Conservation (phyloP, 2,329 filamentous ascomycete species). For the Aureobasidium sp. region DNA sequence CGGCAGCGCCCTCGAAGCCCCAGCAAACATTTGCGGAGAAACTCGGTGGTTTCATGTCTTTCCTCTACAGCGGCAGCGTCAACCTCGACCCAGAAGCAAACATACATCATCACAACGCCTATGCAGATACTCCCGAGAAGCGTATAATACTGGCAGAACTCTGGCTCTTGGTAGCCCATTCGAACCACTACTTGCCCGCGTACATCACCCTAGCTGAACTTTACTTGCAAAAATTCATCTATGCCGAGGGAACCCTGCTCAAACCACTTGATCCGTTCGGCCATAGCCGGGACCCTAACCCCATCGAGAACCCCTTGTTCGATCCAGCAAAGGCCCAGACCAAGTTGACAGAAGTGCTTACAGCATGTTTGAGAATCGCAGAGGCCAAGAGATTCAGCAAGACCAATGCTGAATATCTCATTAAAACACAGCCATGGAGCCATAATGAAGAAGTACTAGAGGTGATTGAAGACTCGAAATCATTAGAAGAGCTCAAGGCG, state of each 20-base stretch:
- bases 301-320: slow-evolving; percentile 23
- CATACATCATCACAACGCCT: slow-evolving; percentile 26
- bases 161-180: slow-evolving; percentile 24
- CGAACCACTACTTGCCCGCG: slow-evolving; percentile 24
- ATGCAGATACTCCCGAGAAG: slow-evolving; percentile 22
- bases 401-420: background rate
- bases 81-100: slow-evolving; percentile 17
- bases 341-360: background rate
- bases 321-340: slow-evolving; percentile 20
- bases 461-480: background rate
- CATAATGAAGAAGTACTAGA: background rate
- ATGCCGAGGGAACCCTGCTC: background rate
- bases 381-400: slow-evolving; percentile 10
- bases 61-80: background rate
- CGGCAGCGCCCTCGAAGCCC: background rate
- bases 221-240: slow-evolving; percentile 21
- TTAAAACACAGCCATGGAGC: background rate
- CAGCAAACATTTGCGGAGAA: background rate
- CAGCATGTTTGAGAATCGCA: background rate
- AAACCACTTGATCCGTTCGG: slow-evolving; percentile 20
- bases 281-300: slow-evolving; percentile 21
- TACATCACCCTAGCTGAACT: slow-evolving; percentile 24
- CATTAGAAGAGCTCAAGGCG: slow-evolving; percentile 19
- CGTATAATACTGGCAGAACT: slow-evolving; percentile 24
- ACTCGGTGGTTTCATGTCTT: background rate